These are phyloP conservation scores for Alternaria infectoria DNA, from an alignment of 2,329 filamentous ascomycete genomes.

Conservation along the genomic window DNA sequence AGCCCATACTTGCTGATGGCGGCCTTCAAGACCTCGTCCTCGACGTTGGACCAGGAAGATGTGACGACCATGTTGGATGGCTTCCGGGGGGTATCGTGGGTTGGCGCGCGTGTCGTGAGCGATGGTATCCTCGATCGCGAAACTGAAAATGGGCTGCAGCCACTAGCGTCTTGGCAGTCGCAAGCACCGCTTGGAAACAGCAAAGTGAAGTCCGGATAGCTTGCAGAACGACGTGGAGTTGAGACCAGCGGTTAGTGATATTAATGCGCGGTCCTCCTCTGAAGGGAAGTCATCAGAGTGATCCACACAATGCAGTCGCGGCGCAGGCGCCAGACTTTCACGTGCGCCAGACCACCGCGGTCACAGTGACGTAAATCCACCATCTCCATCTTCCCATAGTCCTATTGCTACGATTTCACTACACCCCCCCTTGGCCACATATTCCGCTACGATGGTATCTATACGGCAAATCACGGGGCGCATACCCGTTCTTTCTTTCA, in stretches of 20 bases:
- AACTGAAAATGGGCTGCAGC: conserved; percentile 24
- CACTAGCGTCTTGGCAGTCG: conserved; percentile 28
- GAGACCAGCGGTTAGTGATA: not conserved
- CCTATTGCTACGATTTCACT: not conserved
- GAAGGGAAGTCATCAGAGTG: no score
- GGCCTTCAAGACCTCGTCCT: conserved; percentile 97
- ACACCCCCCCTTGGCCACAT: not conserved
- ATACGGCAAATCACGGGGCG: not conserved
- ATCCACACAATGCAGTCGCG: not conserved
- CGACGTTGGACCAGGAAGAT: conserved; percentile 62
- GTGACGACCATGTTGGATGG: conserved; percentile 55
- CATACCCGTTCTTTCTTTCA: not conserved
- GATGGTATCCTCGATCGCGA: conserved; percentile 25
- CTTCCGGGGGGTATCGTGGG: conserved; percentile 51
- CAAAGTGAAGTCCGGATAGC: not conserved
- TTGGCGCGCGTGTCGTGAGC: conserved; percentile 15
- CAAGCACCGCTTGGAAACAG: conserved; percentile 3
- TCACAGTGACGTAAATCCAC: conserved; percentile 33
- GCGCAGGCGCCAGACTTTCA: not conserved
- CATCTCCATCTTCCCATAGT: not conserved
- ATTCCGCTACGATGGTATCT: not conserved
- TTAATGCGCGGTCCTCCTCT: not conserved
- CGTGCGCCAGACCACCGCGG: conserved; percentile 6
- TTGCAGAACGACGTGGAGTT: not conserved
- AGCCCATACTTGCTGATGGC: conserved; percentile 52